Evolutionary conservation across 352 stramenopile species (phyloP), one percentile per base, ranked within the genome.

Genomic region (Peronosclerospora sorghi): DNA sequence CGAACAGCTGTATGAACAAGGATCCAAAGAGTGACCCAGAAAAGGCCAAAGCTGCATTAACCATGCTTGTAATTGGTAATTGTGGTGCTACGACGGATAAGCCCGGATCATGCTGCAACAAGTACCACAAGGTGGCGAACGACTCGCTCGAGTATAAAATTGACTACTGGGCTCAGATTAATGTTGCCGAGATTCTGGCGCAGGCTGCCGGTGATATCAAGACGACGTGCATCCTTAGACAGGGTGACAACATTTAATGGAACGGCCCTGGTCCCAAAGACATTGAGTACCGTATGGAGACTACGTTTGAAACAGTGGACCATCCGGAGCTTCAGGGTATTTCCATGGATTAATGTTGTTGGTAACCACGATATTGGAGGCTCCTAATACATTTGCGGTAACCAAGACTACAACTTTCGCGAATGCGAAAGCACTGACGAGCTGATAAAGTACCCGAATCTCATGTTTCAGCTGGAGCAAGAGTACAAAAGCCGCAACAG

Each of bases 231-330:
- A 73, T 92, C 43, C 86, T 92, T 29, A 68, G 74, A 8, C 79
- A 92, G 54, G 79, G 76, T 24, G 80, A 92, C 60, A 92, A 92
- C 63, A 78, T 89, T 24, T 92, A 92, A 73, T 92, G 77, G 77
- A 88, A 90, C 58, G 80, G 80, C 15, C 77, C 74, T 2, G 80
- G 77, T 17, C 69, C 53, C 77, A n/a, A n/a, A n/a, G n/a, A n/a
- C n/a, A n/a, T n/a, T n/a, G n/a, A n/a, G n/a, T n/a, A n/a, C n/a
- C n/a, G 77, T 38, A 90, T 93, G 77, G 70, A 87, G 40, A 67
- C 65, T 38, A 90, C 78, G n/a, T 93, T 90, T 37, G 80, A 93
- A 29, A 65, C 65, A 10, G 75, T 89, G 53, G 74, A 83, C 60
- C 75, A 90, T 8, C 62, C 68, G 7, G 68, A 68, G 47, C 71